Conservation (phyloP, 2,329 filamentous ascomycete species). For the Monosporascus ibericus region DNA sequence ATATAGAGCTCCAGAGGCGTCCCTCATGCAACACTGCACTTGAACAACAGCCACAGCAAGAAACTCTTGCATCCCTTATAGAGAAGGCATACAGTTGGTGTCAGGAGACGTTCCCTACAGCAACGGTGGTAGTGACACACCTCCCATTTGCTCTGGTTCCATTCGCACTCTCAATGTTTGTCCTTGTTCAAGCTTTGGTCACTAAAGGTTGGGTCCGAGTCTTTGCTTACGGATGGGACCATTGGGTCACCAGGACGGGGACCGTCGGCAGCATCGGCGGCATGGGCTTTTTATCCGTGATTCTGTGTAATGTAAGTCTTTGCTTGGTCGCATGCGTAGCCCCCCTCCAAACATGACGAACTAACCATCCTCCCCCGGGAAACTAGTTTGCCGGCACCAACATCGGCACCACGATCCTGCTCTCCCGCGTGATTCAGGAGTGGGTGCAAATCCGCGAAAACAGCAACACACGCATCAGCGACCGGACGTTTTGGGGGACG, state of each 20-base stretch:
- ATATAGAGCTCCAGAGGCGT: slow-evolving; percentile 10
- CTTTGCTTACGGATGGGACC: slow-evolving; percentile 68
- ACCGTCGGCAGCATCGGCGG: slow-evolving; percentile 63
- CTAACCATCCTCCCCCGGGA: not conserved
- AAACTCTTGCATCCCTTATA: slow-evolving; percentile 48
- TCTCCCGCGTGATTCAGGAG: slow-evolving; percentile 63
- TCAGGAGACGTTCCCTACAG: slow-evolving; percentile 66
- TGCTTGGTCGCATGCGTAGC: not conserved
- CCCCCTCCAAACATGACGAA: slow-evolving; percentile 8
- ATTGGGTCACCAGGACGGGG: slow-evolving; percentile 65
- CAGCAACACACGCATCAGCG: slow-evolving; percentile 43
- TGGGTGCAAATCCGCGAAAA: slow-evolving; percentile 56
- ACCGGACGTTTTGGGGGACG: slow-evolving; percentile 67
- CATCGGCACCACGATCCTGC: slow-evolving; percentile 68
- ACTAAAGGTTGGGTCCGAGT: slow-evolving; percentile 70
- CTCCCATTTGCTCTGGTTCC: slow-evolving; percentile 63
- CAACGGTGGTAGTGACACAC: slow-evolving; percentile 57
- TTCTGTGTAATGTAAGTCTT: slow-evolving; percentile 63
- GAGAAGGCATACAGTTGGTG: slow-evolving; percentile 47
- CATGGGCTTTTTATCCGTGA: slow-evolving; percentile 66
- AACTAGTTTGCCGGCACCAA: slow-evolving; percentile 70
- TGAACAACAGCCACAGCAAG: slow-evolving; percentile 11
- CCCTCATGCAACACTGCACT: slow-evolving; percentile 1
- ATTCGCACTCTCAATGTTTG: slow-evolving; percentile 69
- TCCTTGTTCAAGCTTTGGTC: slow-evolving; percentile 65